Base-by-base conservation (phyloP, 352 stramenopile genomes). In the Pythium aquatile region DNA sequence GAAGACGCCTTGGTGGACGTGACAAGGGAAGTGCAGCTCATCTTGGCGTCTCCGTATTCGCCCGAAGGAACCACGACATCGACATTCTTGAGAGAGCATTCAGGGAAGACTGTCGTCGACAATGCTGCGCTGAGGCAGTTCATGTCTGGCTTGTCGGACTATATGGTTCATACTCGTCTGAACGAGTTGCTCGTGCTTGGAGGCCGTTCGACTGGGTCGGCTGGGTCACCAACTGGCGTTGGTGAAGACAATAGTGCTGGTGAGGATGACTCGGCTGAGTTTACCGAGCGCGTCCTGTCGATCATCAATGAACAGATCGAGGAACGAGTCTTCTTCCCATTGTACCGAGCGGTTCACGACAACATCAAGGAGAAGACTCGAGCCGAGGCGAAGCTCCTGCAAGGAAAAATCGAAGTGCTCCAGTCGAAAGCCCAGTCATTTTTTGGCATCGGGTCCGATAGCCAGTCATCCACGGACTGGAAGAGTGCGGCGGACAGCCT, bases 261-360 rank as follows among this genome's bases (percentile, higher is more conserved):
- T 30, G 59, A 74, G 17, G 8, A 13, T 9, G 71, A 77, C 53
- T 56, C 75, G 8, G 73, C 65, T 44, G 81, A 88, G 39, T 86
- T 88, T 56, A 87, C 75, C 7, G 81, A 90, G 39, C 76, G 72
- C 33, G 86, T 91, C 52, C 66, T 91, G 46, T 60, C 63, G 16
- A 87, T 94, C 63, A 85, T 94, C 32, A 78, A 88, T 39, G 82
- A 94, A 54, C 83, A 96, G 67, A 88, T 94, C 56, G 87, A 96
- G 55, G 87, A 94, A 73, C 82, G 85, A 48, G 78, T 96, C 13
- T 89, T 93, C 30, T 92, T 87, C 60, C 84, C 87, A 30, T 66
- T 94, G 8, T 93, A 94, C 56, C 81, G 78, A 11, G 62, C 58
- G 13, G 84, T 96, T 47, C 72, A 87, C 55, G 74, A 85, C 40